phyloP scores from a whole-genome alignment of 176 grass and related monocot genomes.

The Zoysia pacifica region DNA sequence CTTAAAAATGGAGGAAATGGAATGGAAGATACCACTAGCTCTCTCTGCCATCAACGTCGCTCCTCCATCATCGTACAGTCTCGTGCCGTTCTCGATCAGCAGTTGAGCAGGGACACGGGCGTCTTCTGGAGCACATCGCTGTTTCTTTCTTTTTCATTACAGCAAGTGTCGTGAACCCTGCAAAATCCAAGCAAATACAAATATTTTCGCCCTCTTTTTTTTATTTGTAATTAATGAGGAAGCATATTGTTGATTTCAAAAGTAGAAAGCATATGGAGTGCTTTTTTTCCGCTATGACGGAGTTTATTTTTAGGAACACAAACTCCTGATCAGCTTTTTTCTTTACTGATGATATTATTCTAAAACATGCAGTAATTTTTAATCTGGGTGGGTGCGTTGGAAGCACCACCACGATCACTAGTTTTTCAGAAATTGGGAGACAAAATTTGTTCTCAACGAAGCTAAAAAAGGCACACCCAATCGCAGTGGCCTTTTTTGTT shows the following conservation, averaged over 20 bases:
- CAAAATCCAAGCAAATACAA: no score
- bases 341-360: neutral
- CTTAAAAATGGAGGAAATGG: no score
- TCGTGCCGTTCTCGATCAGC: neutral
- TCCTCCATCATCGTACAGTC: neutral
- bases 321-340: no score
- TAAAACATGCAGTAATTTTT: neutral
- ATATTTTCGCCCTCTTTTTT: no score
- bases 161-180: neutral
- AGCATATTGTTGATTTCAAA: no score
- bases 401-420: neutral
- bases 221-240: no score
- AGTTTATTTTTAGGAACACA: no score
- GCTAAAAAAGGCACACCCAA: neutral
- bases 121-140: neutral
- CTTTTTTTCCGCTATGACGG: no score
- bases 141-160: neutral
- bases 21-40: neutral
- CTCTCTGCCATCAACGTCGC: neutral
- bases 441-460: neutral
- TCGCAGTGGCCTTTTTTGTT: neutral
- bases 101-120: neutral
- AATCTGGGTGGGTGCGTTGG: no score
- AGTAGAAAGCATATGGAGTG: no score
- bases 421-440: neutral